phyloP scores from a whole-genome alignment of 345 rosid species.

The Turnera subulata region DNA sequence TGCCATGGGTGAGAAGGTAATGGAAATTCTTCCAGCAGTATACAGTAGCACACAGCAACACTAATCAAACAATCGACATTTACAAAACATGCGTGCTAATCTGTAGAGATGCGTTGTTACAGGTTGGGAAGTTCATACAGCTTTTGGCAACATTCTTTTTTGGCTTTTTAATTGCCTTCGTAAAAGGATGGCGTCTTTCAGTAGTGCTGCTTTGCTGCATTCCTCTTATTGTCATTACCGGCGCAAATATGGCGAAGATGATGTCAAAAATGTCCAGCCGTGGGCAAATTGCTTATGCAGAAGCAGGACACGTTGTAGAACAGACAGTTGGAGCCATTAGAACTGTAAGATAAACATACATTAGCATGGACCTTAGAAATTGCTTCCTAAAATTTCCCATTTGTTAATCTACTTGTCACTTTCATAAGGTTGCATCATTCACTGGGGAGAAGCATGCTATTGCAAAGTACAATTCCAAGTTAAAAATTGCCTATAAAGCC shows the following conservation, averaged over 20 bases:
- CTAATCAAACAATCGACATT: too few species aligned
- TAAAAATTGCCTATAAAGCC: slow-evolving; percentile 52
- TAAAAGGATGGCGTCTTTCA: slow-evolving; percentile 56
- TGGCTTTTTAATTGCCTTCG: slow-evolving; percentile 59
- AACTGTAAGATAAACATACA: slow-evolving; percentile 45
- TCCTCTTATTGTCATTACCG: slow-evolving; percentile 53
- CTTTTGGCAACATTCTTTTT: slow-evolving; percentile 56
- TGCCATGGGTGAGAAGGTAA: slow-evolving; percentile 90
- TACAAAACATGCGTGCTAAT: too few species aligned
- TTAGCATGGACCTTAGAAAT: not conserved
- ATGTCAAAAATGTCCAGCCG: slow-evolving; percentile 68
- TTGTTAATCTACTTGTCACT: not conserved
- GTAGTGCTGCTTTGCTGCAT: slow-evolving; percentile 52
- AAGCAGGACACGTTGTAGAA: slow-evolving; percentile 83
- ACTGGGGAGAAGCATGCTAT: slow-evolving; percentile 76
- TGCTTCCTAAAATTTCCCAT: not conserved
- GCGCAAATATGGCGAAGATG: slow-evolving; percentile 50
- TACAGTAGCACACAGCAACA: too few species aligned
- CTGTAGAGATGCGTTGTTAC: not conserved
- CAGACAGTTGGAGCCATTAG: slow-evolving; percentile 78
- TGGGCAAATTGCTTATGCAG: slow-evolving; percentile 76
- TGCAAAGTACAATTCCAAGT: slow-evolving; percentile 50
- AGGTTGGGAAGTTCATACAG: slow-evolving; percentile 83
- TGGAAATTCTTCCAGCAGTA: not conserved
- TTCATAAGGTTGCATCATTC: slow-evolving; percentile 75